Conservation (phyloP, 768 basidiomycete genomes). For the Macrolepiota fuliginosa region DNA sequence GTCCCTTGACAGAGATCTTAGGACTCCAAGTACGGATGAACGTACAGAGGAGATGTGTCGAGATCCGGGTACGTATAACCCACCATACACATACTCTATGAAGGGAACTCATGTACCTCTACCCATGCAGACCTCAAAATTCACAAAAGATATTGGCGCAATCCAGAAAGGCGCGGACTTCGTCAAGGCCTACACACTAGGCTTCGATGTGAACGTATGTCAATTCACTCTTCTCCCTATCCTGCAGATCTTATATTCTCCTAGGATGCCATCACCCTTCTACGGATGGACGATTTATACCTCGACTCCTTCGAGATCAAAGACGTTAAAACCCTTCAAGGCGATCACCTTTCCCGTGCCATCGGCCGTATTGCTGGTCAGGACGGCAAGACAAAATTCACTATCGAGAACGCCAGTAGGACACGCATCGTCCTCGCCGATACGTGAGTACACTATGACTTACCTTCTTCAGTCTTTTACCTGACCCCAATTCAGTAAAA, state of each 20-base stretch:
- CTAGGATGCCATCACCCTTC: constrained; percentile 92
- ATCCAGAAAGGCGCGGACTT: constrained; percentile 98
- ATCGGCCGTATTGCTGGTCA: constrained; percentile 99
- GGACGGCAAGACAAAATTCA: constrained; percentile 98
- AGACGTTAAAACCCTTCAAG: constrained; percentile 96
- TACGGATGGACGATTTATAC: constrained; percentile 95
- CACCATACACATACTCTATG: background rate
- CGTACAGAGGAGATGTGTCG: constrained; percentile 81
- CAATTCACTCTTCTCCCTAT: background rate
- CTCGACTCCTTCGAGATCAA: constrained; percentile 99
- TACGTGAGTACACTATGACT: constrained; percentile 57
- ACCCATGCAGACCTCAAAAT: constrained; percentile 77
- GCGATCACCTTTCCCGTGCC: constrained; percentile 97
- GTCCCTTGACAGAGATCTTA: constrained; percentile 91
- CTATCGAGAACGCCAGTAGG: constrained; percentile 94
- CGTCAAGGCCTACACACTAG: constrained; percentile 89
- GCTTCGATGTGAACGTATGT: constrained; percentile 89
- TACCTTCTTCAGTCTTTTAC: background rate
- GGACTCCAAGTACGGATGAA: constrained; percentile 98
- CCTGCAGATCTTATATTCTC: background rate
- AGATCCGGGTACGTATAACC: constrained; percentile 73
- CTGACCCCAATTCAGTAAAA: constrained; percentile 60
- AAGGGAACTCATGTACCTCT: background rate
- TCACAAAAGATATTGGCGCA: constrained; percentile 89
- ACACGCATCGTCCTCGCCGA: constrained; percentile 99